These are phyloP conservation scores for Eruca vesicaria DNA, from an alignment of 441 rosid genomes.

Conservation along the genomic window DNA sequence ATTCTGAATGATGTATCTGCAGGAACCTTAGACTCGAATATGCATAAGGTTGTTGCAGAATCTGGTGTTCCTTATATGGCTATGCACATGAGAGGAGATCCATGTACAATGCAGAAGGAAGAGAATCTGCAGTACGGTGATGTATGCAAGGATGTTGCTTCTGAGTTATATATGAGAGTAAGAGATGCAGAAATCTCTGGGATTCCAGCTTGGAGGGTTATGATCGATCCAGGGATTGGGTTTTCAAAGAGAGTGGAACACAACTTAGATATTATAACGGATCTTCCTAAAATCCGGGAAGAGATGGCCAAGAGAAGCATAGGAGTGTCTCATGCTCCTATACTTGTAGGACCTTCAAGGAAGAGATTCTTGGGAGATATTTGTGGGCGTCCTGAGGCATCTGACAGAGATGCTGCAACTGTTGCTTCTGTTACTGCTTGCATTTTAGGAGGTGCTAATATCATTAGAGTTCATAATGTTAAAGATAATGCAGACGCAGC, in stretches of 20 bases:
- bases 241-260: conserved; percentile 76
- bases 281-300: conserved; percentile 55
- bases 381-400: conserved; percentile 55
- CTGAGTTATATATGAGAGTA: conserved; percentile 57
- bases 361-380: conserved; percentile 86
- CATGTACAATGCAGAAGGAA: conserved; percentile 73
- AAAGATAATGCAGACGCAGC: conserved; percentile 75
- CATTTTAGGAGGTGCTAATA: conserved; percentile 76
- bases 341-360: conserved; percentile 84
- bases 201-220: conserved; percentile 87
- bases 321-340: conserved; percentile 66
- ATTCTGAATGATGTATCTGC: conserved; percentile 85
- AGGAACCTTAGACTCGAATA: conserved; percentile 67
- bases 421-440: conserved; percentile 68
- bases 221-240: conserved; percentile 88
- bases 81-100: conserved; percentile 99
- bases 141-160: conserved; percentile 71
- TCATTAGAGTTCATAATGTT: conserved; percentile 88
- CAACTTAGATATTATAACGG: conserved; percentile 68
- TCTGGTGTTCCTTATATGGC: conserved; percentile 73
- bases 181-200: conserved; percentile 72
- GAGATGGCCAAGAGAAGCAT: conserved; percentile 71
- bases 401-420: conserved; percentile 88
- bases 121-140: conserved; percentile 64
- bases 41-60: conserved; percentile 64